Conservation (phyloP, 2,329 filamentous ascomycete genomes). For the Penicillium occitanis region DNA sequence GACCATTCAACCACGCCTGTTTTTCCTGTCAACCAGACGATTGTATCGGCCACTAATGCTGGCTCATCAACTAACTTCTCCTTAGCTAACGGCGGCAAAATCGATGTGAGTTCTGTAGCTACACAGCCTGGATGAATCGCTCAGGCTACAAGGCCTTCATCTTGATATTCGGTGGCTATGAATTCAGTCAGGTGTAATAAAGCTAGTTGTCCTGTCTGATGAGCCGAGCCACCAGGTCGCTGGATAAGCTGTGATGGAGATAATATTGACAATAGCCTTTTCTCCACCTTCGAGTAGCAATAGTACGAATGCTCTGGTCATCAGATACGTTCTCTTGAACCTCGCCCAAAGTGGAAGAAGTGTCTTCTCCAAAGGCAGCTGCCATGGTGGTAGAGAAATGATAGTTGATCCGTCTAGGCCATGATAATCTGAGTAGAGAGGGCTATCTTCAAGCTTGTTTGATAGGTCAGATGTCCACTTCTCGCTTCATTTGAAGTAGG, state of each 20-base stretch:
- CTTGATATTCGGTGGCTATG: conserved; percentile 44
- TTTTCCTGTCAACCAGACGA: conserved; percentile 28
- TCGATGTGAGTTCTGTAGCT: conserved; percentile 41
- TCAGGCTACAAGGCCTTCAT: conserved; percentile 40
- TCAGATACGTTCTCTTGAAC: conserved; percentile 45
- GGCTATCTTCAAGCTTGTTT: neutral
- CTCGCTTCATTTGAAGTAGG: neutral
- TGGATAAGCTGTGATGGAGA: conserved; percentile 40
- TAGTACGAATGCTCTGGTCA: conserved; percentile 49
- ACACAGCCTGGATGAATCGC: conserved; percentile 50
- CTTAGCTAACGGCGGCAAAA: conserved; percentile 15
- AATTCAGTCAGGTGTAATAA: conserved; percentile 50
- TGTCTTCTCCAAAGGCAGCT: neutral
- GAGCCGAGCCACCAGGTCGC: conserved; percentile 41
- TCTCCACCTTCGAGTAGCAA: conserved; percentile 32
- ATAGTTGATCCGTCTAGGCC: neutral
- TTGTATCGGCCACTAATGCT: conserved; percentile 27
- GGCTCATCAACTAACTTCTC: conserved; percentile 36
- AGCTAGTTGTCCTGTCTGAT: conserved; percentile 50
- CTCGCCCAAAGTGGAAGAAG: neutral
- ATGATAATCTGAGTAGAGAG: neutral
- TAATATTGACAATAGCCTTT: conserved; percentile 51
- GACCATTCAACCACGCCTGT: conserved; percentile 27
- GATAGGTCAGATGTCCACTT: neutral
- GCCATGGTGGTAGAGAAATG: neutral